Base-by-base conservation (phyloP, 768 basidiomycete species). In the Strobilomyces confusus region DNA sequence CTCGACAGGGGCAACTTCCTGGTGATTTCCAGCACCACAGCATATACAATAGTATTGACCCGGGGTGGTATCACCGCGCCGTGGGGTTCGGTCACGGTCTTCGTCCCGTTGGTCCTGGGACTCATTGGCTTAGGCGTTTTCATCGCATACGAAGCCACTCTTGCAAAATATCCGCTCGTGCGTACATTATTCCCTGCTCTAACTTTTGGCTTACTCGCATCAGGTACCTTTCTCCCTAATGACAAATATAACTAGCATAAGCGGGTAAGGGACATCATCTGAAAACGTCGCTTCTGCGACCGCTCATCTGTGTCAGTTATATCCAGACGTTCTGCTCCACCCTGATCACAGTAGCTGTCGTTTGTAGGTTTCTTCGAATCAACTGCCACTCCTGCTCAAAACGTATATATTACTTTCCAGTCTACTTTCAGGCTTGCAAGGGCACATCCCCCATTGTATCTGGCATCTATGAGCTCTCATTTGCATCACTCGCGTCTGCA, bases 61-160 rank as follows among this genome's bases (percentile, higher is more conserved):
- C 80, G 75, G 74, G 80, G 73, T 17, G 80, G 81, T 3, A 63
- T 73, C 19, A 56, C 60, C 0, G 76, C 71, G 50, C 46, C 74
- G 1, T 83, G 81, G 80, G 54, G 49, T 4, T 75, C 73, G 0
- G 61, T 57, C 15, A 56, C 57, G 1, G 70, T 80, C 7, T 63
- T 82, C 20, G 67, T 69, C 2, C 77, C 78, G 0, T 64, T 82
- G 4, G 56, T 74, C n/a, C 29, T 79, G 19, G 81, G 81, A 0
- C 3, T 75, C 5, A 36, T 67, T 9, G 75, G 73, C 1, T 45
- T 83, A 2, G 63, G 49, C 1, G 49, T 40, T 0, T 80, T 77
- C 56, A 25, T 81, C 2, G 29, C 63, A 4, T 76, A 77, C 52
- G 80, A 82, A 54, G 62, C 57, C 0, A 54, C 20, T 1, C 40